Percentiles rank a stretch among this genome's conserved stretches.
These are phyloP conservation scores for Articulospora tetracladia DNA, from an alignment of 495 filamentous ascomycete genomes.

Conservation along the genomic window DNA sequence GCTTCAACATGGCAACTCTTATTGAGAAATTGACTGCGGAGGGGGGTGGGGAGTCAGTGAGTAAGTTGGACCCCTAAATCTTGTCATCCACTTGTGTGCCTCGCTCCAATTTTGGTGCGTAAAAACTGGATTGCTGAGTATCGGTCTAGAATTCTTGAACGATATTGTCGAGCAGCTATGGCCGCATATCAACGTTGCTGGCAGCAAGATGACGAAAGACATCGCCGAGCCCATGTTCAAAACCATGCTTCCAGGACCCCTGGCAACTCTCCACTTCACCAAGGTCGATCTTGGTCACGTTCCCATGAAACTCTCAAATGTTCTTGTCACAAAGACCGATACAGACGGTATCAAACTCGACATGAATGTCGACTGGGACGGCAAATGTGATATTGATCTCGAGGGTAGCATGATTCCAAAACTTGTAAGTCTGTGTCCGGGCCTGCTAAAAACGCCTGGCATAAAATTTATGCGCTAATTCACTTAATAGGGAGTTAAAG, in stretches of 20 bases:
- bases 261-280: conserved; percentile 32
- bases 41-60: conserved; percentile 1
- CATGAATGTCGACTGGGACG: conserved; percentile 37
- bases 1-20: conserved; percentile 6
- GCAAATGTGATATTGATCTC: conserved; percentile 38
- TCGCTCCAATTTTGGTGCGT: not conserved
- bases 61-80: not conserved
- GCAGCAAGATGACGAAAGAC: conserved; percentile 32
- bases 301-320: conserved; percentile 33
- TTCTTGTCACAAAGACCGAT: conserved; percentile 35
- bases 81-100: not conserved
- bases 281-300: conserved; percentile 37
- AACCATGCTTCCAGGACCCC: conserved; percentile 33
- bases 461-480: conserved; percentile 4
- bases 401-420: conserved; percentile 35
- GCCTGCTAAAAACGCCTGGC: not conserved
- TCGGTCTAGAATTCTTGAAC: conserved; percentile 35
- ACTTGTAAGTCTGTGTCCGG: conserved; percentile 25
- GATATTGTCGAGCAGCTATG: conserved; percentile 40
- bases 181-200: conserved; percentile 38
- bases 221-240: conserved; percentile 38
- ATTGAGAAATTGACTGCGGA: conserved; percentile 12
- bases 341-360: conserved; percentile 40
- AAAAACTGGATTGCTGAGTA: not conserved
- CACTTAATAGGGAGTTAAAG: conserved; percentile 34